Base-by-base conservation (phyloP, 2,329 filamentous ascomycete genomes). In the Mollisiaceae sp. region DNA sequence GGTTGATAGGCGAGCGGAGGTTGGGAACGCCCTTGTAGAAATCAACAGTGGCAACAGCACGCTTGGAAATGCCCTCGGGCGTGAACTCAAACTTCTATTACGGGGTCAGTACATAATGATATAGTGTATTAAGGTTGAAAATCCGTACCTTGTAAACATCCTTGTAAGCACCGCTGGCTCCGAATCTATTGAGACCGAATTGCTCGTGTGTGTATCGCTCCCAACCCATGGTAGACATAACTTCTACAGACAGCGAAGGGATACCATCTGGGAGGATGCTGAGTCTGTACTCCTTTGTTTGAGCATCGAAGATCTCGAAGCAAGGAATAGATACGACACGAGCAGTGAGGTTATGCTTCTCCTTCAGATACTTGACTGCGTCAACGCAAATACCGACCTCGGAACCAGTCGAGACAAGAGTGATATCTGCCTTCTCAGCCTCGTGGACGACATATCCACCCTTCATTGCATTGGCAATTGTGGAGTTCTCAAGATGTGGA, bases 181-280 rank as follows among this genome's bases (percentile, higher is more conserved):
- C 95, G 82, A 99, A 99, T 79, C 95, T 89, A 91, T 99, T 99
- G 73, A 99, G 89, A 79, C 95, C 95, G 77, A 99, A 99, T 85
- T 99, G 95, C 89, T 99, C 95, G 83, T 99, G 94, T 66, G 93
- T 92, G 85, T 98, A 99, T 81, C 94, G 91, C 88, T 98, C 94
- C 95, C 95, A 99, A 74, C 95, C 95, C 82, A 97, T 89, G 73
- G 95, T 99, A 81, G 87, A 91, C 92, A 97, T 96, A 79, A 93
- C 94, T 86, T 99, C 95, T 73, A 99, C 91, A 64, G 92, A 96
- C 81, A 99, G 81, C 69, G 93, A 88, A 72, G 95, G 94, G 78
- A 97, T 94, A 73, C 94, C 94, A 79, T 97, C 93, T 75, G 94
- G 95, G 70, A 99, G 88, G 72, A 97, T 91, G 72, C 89, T 91